Base-by-base conservation (phyloP, 441 rosid genomes). In the Macaranga tanarius region DNA sequence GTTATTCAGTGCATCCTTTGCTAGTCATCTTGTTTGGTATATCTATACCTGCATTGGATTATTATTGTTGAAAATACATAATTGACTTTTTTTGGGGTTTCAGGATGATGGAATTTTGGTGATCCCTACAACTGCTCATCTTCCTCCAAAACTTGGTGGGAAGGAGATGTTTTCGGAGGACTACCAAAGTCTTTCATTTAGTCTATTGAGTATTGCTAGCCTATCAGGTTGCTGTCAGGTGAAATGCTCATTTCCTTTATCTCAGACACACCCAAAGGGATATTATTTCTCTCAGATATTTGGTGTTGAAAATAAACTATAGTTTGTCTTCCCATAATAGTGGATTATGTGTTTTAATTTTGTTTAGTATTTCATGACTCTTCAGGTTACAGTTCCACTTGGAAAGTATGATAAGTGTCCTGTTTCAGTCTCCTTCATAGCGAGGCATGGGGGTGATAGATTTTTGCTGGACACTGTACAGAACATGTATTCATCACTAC, bases 181-280 rank as follows among this genome's bases (percentile, higher is more conserved):
- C 74, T 93, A 89, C 83, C 89, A 84, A 78, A 85, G 65, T 72
- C 71, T 80, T 62, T 78, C 79, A 73, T 83, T 74, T 68, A 83
- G 93, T 81, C 87, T 95, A 64, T 81, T 88, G 79, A 89, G 98
- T 84, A 84, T 95, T 73, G 94, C 99, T 72, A 93, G 97, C 77
- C 72, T 95, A 58, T 95, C 98, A 2, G 99, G 98, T 66, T 95
- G 97, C 83, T 95, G 99, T 81, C 98, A 95, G 98, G 99, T 95
- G 70, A 60, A 56, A 25, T 26, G 62, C 76, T 75, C 66, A 56
- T 77, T 80, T 44, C n/a, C 55, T 61, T 47, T 40, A 50, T 17
- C 34, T 15, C 19, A 13, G 60, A 22, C 55, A 23, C 12, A 5
- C 17, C 34, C 42, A 10, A 44, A 19, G 17, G 22, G 17, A 59